Percentiles rank a stretch among this genome's conserved stretches.
Evolutionary conservation across 1,284 basidiomycete genomes (phyloP).

Genomic region (Vanrija sp.): DNA sequence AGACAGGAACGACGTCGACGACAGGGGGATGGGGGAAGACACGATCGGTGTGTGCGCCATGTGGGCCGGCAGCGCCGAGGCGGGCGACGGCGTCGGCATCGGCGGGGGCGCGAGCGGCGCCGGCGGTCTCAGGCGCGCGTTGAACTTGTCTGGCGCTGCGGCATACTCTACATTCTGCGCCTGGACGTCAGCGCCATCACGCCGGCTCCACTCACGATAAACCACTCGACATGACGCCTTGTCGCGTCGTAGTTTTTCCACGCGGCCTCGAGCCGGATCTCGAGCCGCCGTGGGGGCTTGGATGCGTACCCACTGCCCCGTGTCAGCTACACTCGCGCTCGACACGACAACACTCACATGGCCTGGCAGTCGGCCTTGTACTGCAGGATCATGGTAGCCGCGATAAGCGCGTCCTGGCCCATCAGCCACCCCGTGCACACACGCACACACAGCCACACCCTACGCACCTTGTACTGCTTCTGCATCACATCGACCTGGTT

Average conservation of each 20-base stretch:
- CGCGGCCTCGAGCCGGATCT: conserved; percentile 18
- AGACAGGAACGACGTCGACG: conserved; percentile 20
- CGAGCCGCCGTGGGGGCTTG: conserved; percentile 19
- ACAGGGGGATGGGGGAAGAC: conserved; percentile 25
- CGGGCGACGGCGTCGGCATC: conserved; percentile 17
- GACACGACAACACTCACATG: conserved; percentile 15
- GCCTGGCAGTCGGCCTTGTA: conserved; percentile 20
- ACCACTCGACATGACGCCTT: conserved; percentile 30
- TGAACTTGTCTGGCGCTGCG: conserved; percentile 18
- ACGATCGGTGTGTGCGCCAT: conserved; percentile 8
- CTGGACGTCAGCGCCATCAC: background rate
- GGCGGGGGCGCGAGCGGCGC: conserved; percentile 16
- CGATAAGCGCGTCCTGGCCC: conserved; percentile 24
- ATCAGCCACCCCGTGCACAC: conserved; percentile 1
- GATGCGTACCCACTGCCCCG: conserved; percentile 9
- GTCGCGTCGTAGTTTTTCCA: conserved; percentile 29
- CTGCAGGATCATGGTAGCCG: conserved; percentile 28
- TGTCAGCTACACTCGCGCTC: background rate
- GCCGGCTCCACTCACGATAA: conserved; percentile 18
- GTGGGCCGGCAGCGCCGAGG: conserved; percentile 8
- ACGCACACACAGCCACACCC: background rate
- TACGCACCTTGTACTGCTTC: conserved; percentile 25
- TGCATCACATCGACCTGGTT: conserved; percentile 25
- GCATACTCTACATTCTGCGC: conserved; percentile 16
- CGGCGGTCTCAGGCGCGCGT: conserved; percentile 11